A percentile compares a stretch with the other conserved stretches of the same genome.
phyloP scores from a whole-genome alignment of 1,139 yeast genomes.

The Insectozyma bohioensis region DNA sequence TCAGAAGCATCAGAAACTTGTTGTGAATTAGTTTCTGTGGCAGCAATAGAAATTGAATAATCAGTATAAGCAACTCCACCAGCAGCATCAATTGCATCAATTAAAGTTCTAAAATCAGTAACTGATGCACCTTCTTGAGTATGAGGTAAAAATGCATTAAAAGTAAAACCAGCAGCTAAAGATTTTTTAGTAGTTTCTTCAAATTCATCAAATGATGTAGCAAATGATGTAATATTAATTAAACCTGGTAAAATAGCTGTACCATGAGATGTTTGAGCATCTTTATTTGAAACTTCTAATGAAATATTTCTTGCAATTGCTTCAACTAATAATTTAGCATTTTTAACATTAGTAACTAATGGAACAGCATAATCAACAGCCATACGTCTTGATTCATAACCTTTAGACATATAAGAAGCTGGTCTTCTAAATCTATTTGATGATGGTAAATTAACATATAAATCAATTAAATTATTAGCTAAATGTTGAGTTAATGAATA shows the following conservation, averaged over 20 bases:
- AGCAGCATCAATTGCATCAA: constrained; percentile 60
- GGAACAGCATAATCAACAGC: constrained; percentile 99
- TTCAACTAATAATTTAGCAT: constrained; percentile 93
- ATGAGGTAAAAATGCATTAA: constrained; percentile 77
- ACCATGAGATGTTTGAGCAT: constrained; percentile 88
- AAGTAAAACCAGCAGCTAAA: constrained; percentile 85
- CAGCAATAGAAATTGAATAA: constrained; percentile 81
- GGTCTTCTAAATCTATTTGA: constrained; percentile 98
- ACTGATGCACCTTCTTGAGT: constrained; percentile 56
- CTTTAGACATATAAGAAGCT: constrained; percentile 95
- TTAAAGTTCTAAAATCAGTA: constrained; percentile 63
- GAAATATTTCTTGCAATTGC: constrained; percentile 75
- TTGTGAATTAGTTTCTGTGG: constrained; percentile 65
- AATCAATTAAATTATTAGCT: constrained; percentile 94
- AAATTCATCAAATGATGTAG: constrained; percentile 66
- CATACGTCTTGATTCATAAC: constrained; percentile 98
- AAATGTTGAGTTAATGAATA: constrained; percentile 94
- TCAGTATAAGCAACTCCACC: constrained; percentile 71
- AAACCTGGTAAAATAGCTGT: constrained; percentile 85
- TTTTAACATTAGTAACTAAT: constrained; percentile 93
- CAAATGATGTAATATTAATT: constrained; percentile 76
- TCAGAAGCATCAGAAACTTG: constrained; percentile 63
- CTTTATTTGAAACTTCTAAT: constrained; percentile 72
- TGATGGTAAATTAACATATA: constrained; percentile 95
- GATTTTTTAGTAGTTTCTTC: constrained; percentile 70